phyloP scores from a whole-genome alignment of 2,329 filamentous ascomycete species.

The Berkeleyomyces rouxiae region DNA sequence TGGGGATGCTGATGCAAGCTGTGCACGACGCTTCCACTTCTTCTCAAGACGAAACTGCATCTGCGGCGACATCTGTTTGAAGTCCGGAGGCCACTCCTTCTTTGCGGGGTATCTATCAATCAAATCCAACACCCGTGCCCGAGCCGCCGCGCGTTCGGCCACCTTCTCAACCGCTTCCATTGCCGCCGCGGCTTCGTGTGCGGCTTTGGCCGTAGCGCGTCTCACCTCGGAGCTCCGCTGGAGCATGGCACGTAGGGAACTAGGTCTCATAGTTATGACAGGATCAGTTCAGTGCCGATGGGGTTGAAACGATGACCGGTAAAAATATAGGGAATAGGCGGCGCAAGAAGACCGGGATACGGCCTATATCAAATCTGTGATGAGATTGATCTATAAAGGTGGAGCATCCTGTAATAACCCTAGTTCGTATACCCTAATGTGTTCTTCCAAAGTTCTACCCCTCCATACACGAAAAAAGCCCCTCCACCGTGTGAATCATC shows the following conservation, averaged over 20 bases:
- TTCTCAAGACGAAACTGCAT: conserved; percentile 66
- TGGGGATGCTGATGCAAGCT: conserved; percentile 43
- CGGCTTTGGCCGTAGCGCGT: conserved; percentile 15
- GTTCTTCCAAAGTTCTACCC: background rate
- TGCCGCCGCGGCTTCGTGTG: background rate
- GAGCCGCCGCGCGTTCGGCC: background rate
- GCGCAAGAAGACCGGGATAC: too few relatives aligned
- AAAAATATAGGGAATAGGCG: background rate
- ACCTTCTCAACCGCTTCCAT: conserved; percentile 5
- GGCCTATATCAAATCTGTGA: background rate
- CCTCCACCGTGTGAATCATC: background rate
- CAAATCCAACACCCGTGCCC: conserved; percentile 17
- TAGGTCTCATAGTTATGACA: background rate
- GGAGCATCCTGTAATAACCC: background rate
- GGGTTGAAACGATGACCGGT: background rate
- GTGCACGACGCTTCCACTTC: conserved; percentile 55
- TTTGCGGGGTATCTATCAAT: conserved; percentile 47
- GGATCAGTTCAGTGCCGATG: background rate
- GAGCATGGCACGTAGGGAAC: background rate
- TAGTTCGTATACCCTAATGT: background rate
- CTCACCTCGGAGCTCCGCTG: conserved; percentile 15
- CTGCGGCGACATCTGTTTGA: conserved; percentile 49
- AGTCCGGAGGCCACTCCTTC: conserved; percentile 65
- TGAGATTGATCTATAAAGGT: background rate
- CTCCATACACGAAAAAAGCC: conserved; percentile 5